These are phyloP conservation scores for Sugiyamaella xylanicola DNA, from an alignment of 1,139 yeast species.

Conservation along the genomic window DNA sequence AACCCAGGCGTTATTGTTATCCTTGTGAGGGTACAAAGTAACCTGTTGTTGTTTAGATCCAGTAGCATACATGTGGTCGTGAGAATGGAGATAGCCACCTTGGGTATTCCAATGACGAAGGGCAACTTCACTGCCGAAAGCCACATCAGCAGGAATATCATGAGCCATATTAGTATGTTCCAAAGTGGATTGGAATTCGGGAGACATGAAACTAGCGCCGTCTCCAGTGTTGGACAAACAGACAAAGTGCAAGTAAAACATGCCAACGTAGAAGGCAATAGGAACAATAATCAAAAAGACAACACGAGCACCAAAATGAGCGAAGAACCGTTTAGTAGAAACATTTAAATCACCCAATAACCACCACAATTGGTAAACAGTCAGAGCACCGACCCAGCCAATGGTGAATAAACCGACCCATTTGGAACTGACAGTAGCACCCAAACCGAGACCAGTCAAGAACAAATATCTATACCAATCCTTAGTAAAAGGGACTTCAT, in stretches of 20 bases:
- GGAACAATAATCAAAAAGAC: constrained; percentile 71
- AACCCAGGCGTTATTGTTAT: constrained; percentile 82
- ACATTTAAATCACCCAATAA: constrained; percentile 80
- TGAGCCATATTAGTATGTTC: constrained; percentile 70
- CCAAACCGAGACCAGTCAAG: constrained; percentile 79
- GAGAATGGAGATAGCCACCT: constrained; percentile 97
- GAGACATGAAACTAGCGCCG: constrained; percentile 85
- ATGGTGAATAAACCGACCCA: constrained; percentile 97
- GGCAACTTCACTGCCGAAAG: constrained; percentile 78
- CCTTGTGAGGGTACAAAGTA: constrained; percentile 91
- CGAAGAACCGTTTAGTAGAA: constrained; percentile 51
- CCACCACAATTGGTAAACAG: constrained; percentile 82
- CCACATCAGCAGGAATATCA: constrained; percentile 77
- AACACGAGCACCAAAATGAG: constrained; percentile 62
- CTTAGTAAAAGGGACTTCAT: constrained; percentile 68
- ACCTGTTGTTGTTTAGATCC: constrained; percentile 94
- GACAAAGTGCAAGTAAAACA: constrained; percentile 79
- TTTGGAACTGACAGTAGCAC: constrained; percentile 85
- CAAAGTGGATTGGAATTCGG: constrained; percentile 82
- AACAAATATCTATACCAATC: constrained; percentile 72
- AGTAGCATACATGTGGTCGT: constrained; percentile 76
- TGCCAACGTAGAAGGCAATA: constrained; percentile 59
- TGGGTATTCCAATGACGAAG: constrained; percentile 81
- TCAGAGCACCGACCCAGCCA: constrained; percentile 84
- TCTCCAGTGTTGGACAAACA: constrained; percentile 76